Evolutionary conservation across 805 yeast species (phyloP), one percentile per base, ranked within the genome.

Genomic region (Danielia reshetovae): DNA sequence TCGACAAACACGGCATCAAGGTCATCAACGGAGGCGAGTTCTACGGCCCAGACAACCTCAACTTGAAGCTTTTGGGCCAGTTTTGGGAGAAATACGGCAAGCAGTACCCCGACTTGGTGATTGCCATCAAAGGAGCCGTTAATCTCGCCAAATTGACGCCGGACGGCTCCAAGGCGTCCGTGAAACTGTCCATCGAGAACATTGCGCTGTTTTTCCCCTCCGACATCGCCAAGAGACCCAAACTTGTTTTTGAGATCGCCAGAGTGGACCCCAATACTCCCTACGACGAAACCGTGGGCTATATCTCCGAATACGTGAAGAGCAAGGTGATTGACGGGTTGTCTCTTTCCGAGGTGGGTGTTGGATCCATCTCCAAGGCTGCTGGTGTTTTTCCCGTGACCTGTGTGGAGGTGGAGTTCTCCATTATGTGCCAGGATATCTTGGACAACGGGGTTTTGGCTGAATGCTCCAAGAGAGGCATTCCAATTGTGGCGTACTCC

Each of bases 21-120:
- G 70, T 81, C 39, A 62, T 84, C 57, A 85, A 85, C 51, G 79
- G 77, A 18, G 93, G 93, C 39, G 93, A 81, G 49, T 85, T 86
- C 52, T 86, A 87, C 49, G 94, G 94, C 11, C 40, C 57, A 0
- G 61, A 65, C 31, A 48, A 49, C 30, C 58, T 62, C 40, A 85
- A 84, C 51, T 62, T 87, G 62, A 59, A 70, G 46, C 67, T 75
- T 36, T 54, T 85, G 26, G 62, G 71, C 30, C 72, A 67, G 7
- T 86, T 82, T 52, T 74, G 84, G 46, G 66, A 52, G n/a, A 64
- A 73, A 40, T 83, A 87, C 2, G 79, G 74, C 30, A 62, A 64
- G 34, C 70, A 79, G 34, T 60, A 72, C 34, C 66, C 52, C 3
- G 51, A 81, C 41, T 77, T 79, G 29, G 61, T 75, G 13, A 53